A percentile compares a stretch with the other conserved stretches of the same genome.
These are phyloP conservation scores for Fraxinus anomala DNA, from an alignment of 257 asterid genomes.

Conservation along the genomic window DNA sequence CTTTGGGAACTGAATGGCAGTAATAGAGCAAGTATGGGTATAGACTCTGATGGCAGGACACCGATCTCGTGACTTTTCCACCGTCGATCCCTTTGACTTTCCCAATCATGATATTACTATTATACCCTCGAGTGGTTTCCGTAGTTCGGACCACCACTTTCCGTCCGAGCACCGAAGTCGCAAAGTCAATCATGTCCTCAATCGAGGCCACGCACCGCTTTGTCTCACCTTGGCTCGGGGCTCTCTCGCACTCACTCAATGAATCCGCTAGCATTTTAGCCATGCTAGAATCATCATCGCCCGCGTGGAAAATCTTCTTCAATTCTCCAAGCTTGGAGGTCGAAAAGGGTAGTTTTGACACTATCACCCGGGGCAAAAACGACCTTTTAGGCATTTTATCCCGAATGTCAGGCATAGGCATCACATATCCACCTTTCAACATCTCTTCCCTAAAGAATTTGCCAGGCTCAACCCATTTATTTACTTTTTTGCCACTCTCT, in stretches of 20 bases:
- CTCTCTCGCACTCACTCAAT: slow-evolving; percentile 70
- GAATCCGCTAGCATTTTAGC: slow-evolving; percentile 49
- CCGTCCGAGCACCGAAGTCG: slow-evolving; percentile 76
- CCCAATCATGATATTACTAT: slow-evolving; percentile 50
- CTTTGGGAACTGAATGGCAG: slow-evolving; percentile 91
- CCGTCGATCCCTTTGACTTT: slow-evolving; percentile 68
- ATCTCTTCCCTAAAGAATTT: slow-evolving; percentile 76
- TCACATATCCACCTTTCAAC: slow-evolving; percentile 58
- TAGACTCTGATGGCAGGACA: slow-evolving; percentile 86
- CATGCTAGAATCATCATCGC: slow-evolving; percentile 52
- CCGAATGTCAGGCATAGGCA: slow-evolving; percentile 89
- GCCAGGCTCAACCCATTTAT: slow-evolving; percentile 79
- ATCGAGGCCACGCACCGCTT: slow-evolving; percentile 78
- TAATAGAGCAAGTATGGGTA: slow-evolving; percentile 76
- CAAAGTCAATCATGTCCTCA: slow-evolving; percentile 94
- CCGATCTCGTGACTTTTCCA: slow-evolving; percentile 71
- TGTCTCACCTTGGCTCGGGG: slow-evolving; percentile 77
- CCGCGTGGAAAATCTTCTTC: slow-evolving; percentile 66
- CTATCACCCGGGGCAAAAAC: slow-evolving; percentile 71
- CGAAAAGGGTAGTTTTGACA: slow-evolving; percentile 81
- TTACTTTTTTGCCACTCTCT: slow-evolving; percentile 37
- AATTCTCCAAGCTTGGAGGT: slow-evolving; percentile 53
- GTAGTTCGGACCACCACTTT: slow-evolving; percentile 65
- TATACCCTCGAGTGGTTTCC: slow-evolving; percentile 53
- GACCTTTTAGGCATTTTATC: slow-evolving; percentile 96